Conservation (phyloP, 495 filamentous ascomycete species). For the Hypomontagnella submonticulosa region DNA sequence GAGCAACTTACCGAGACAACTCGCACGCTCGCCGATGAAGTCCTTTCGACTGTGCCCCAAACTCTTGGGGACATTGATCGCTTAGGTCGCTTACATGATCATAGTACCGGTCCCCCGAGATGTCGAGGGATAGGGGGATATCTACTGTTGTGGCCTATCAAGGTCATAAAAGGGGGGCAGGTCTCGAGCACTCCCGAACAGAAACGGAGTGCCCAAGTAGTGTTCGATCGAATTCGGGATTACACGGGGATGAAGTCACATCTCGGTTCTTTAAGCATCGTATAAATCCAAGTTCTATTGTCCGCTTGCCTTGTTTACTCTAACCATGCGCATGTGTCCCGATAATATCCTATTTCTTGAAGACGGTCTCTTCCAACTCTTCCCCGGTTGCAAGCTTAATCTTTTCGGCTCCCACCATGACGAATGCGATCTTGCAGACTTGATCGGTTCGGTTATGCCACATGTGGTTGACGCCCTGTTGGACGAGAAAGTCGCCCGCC, state of each 20-base stretch:
- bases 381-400: conserved; percentile 44
- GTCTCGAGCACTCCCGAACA: conserved; percentile 38
- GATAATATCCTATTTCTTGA: conserved; percentile 18
- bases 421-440: conserved; percentile 46
- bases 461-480: conserved; percentile 50
- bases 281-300: conserved; percentile 24
- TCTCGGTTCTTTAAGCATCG: conserved; percentile 41
- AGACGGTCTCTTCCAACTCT: conserved; percentile 42
- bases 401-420: conserved; percentile 47
- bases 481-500: conserved; percentile 50
- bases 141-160: conserved; percentile 47
- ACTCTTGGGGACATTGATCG: conserved; percentile 41
- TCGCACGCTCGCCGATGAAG: conserved; percentile 38
- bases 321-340: background rate
- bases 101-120: conserved; percentile 13
- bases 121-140: conserved; percentile 43
- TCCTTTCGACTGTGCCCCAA: conserved; percentile 46
- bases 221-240: conserved; percentile 48
- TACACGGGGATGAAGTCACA: conserved; percentile 49
- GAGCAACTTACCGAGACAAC: conserved; percentile 32
- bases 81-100: conserved; percentile 29
- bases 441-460: conserved; percentile 50
- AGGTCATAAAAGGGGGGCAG: conserved; percentile 37
- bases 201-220: conserved; percentile 19
- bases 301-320: background rate